Percentiles rank a stretch among this genome's conserved stretches.
Conservation (phyloP, 163 green algal species). For the Coccomyxa subellipsoidea region DNA sequence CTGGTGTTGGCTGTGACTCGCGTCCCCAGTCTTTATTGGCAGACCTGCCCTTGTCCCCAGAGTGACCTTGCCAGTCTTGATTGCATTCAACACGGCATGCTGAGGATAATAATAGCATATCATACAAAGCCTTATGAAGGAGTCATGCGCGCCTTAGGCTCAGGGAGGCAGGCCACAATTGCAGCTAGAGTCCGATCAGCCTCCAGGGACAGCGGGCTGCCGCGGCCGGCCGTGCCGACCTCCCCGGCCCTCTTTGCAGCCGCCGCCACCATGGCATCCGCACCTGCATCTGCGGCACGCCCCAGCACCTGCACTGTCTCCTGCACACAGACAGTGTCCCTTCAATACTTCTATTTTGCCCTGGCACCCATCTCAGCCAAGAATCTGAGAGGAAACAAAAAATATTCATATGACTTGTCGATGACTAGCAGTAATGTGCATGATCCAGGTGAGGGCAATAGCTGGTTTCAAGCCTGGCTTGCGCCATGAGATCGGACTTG, state of each 20-base stretch:
- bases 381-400: background rate
- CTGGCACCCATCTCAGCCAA: background rate
- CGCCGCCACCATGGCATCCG: conserved; percentile 67
- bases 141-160: background rate
- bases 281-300: conserved; percentile 50
- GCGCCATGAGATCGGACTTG: too few species aligned
- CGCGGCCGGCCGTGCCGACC: conserved; percentile 66
- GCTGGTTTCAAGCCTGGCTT: too few species aligned
- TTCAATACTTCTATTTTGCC: background rate
- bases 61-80: too few species aligned
- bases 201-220: conserved; percentile 76
- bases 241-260: conserved; percentile 76
- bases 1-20: too few species aligned
- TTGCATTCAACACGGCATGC: background rate
- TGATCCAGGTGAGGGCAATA: too few species aligned
- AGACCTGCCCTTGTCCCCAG: too few species aligned
- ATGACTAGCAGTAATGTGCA: too few species aligned
- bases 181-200: conserved; percentile 38
- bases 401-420: too few species aligned
- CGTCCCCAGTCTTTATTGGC: too few species aligned
- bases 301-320: conserved; percentile 57
- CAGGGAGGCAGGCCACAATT: background rate
- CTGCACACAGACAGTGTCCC: conserved; percentile 24
- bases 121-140: background rate
- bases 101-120: too few species aligned